These are phyloP conservation scores for Hyphopichia homilentoma DNA, from an alignment of 805 yeast species.

Conservation along the genomic window DNA sequence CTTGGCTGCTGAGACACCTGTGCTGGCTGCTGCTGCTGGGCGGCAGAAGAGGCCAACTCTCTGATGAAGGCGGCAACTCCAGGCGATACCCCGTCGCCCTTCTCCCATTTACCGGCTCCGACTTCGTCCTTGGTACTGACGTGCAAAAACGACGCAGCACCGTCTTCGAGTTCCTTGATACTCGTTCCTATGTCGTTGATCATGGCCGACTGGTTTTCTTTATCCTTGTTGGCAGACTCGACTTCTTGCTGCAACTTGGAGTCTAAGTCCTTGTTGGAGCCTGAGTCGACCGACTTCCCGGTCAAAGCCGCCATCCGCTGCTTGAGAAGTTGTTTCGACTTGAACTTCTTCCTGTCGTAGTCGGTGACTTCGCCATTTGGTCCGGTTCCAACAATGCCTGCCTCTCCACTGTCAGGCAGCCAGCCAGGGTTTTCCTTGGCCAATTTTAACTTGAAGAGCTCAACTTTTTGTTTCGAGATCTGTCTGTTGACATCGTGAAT, in stretches of 20 bases:
- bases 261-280: slow-evolving; percentile 53
- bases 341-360: slow-evolving; percentile 74
- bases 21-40: slow-evolving; percentile 7
- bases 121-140: slow-evolving; percentile 39
- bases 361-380: slow-evolving; percentile 85
- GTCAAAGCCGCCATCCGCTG: slow-evolving; percentile 93
- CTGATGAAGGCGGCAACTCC: slow-evolving; percentile 61
- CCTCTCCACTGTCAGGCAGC: slow-evolving; percentile 30
- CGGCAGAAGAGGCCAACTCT: slow-evolving; percentile 35
- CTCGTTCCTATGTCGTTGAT: slow-evolving; percentile 71
- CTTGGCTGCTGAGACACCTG: slow-evolving; percentile 2
- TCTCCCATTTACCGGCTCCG: slow-evolving; percentile 72
- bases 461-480: slow-evolving; percentile 63
- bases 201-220: slow-evolving; percentile 53
- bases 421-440: slow-evolving; percentile 66
- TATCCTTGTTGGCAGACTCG: slow-evolving; percentile 48
- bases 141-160: slow-evolving; percentile 40
- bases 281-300: slow-evolving; percentile 50
- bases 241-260: slow-evolving; percentile 49
- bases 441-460: slow-evolving; percentile 53
- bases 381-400: slow-evolving; percentile 70
- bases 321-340: slow-evolving; percentile 70
- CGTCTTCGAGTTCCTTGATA: slow-evolving; percentile 59
- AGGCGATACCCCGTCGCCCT: slow-evolving; percentile 69
- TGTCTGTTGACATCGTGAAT: slow-evolving; percentile 64